phyloP scores from a whole-genome alignment of 2,329 filamentous ascomycete species.

The Pestalotiopsis sp. region DNA sequence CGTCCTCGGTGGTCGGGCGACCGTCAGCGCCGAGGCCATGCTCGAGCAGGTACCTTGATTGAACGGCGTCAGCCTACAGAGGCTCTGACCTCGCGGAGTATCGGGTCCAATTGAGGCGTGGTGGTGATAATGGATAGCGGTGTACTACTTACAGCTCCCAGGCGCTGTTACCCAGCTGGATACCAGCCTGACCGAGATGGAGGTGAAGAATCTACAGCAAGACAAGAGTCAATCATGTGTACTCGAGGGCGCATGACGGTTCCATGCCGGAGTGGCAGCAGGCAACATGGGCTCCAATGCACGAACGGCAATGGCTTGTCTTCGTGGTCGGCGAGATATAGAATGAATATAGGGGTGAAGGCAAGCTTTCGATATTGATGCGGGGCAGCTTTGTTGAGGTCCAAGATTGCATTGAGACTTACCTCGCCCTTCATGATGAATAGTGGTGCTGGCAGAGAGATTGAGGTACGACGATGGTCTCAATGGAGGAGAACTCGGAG shows the following conservation, averaged over 20 bases:
- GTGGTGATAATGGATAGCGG: constrained; percentile 18
- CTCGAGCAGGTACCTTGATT: constrained; percentile 69
- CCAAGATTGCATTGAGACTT: constrained; percentile 30
- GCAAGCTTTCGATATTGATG: neutral
- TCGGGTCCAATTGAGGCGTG: constrained; percentile 16
- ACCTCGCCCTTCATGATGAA: constrained; percentile 61
- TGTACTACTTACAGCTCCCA: constrained; percentile 70
- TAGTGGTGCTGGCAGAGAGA: constrained; percentile 9
- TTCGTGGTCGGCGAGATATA: neutral
- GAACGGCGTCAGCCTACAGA: constrained; percentile 2
- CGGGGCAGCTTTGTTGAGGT: constrained; percentile 1
- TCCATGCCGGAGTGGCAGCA: neutral
- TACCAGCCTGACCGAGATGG: constrained; percentile 70
- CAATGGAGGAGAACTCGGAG: neutral
- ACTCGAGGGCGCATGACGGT: neutral
- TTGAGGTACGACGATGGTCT: neutral
- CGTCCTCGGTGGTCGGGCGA: constrained; percentile 60
- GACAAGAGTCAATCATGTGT: constrained; percentile 14
- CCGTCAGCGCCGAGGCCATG: constrained; percentile 70
- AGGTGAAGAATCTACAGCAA: constrained; percentile 60
- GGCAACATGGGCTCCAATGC: neutral
- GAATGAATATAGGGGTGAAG: neutral
- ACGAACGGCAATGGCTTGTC: neutral
- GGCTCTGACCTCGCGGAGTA: neutral
- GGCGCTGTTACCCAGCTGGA: constrained; percentile 74